These are phyloP conservation scores for Lonicera japonica DNA, from an alignment of 129 eudicot genomes.

Conservation along the genomic window DNA sequence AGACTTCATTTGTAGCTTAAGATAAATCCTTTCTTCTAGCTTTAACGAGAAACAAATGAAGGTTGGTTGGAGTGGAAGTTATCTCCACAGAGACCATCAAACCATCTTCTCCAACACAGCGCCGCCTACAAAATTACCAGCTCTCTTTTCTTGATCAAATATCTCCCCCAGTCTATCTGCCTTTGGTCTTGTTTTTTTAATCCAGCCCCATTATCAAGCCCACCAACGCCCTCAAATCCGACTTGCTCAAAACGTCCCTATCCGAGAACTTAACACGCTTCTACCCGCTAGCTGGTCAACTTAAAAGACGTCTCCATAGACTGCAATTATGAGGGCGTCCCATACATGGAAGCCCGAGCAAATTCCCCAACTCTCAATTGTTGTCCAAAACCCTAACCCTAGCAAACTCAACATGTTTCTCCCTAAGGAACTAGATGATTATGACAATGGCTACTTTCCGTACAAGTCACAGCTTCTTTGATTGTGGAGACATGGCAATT, in stretches of 20 bases:
- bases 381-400: not conserved
- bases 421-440: constrained; percentile 5
- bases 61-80: not conserved
- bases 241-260: constrained; percentile 13
- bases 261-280: constrained; percentile 7
- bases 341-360: constrained; percentile 16
- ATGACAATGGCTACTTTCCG: not conserved
- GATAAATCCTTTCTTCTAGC: not conserved
- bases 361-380: not conserved
- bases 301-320: constrained; percentile 10
- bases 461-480: constrained; percentile 18
- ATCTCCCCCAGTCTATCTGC: constrained; percentile 6
- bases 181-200: constrained; percentile 19
- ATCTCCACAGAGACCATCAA: not conserved
- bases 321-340: constrained; percentile 23
- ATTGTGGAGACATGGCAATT: constrained; percentile 22
- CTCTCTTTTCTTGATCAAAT: not conserved
- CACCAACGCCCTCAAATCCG: not conserved
- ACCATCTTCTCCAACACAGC: not conserved
- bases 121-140: not conserved
- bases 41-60: not conserved
- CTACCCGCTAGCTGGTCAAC: constrained; percentile 26
- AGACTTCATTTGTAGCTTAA: too few species aligned
- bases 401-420: constrained; percentile 3
- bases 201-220: not conserved